These are phyloP conservation scores for Falciphora oryzae DNA, from an alignment of 2,329 filamentous ascomycete genomes.

Conservation along the genomic window DNA sequence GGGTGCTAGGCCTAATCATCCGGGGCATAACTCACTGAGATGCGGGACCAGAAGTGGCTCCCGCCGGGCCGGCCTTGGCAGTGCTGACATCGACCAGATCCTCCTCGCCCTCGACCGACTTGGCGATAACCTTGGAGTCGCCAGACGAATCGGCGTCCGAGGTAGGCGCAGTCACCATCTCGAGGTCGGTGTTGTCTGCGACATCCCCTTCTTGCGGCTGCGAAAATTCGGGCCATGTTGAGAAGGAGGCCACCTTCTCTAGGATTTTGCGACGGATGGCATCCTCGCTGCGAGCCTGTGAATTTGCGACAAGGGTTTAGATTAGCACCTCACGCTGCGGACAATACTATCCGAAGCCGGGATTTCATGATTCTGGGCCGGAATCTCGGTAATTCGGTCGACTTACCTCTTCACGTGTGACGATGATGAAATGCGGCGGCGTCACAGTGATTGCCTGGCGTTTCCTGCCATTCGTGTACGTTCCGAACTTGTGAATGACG, in stretches of 20 bases:
- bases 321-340: not conserved
- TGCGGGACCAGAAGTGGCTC: not conserved
- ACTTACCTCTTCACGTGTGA: slow-evolving; percentile 66
- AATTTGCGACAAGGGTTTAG: not conserved
- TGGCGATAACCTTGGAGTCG: slow-evolving; percentile 66
- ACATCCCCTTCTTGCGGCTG: slow-evolving; percentile 40
- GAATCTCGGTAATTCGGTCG: not conserved
- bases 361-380: not conserved
- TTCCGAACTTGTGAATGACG: slow-evolving; percentile 55
- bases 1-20: slow-evolving; percentile 18
- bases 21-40: slow-evolving; percentile 25
- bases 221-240: slow-evolving; percentile 60
- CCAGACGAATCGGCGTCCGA: slow-evolving; percentile 61
- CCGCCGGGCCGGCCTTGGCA: slow-evolving; percentile 32
- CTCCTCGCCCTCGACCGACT: slow-evolving; percentile 82
- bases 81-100: slow-evolving; percentile 88
- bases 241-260: slow-evolving; percentile 68
- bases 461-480: slow-evolving; percentile 12
- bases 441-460: slow-evolving; percentile 22
- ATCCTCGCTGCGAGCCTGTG: slow-evolving; percentile 52
- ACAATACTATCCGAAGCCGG: no score
- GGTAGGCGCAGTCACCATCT: slow-evolving; percentile 60
- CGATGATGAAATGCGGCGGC: slow-evolving; percentile 65
- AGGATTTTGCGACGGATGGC: slow-evolving; percentile 75
- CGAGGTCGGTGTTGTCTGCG: slow-evolving; percentile 55